Evolutionary conservation across 192 early-diverging fungal species (phyloP).

Genomic region (Irineochytrium annulatum): DNA sequence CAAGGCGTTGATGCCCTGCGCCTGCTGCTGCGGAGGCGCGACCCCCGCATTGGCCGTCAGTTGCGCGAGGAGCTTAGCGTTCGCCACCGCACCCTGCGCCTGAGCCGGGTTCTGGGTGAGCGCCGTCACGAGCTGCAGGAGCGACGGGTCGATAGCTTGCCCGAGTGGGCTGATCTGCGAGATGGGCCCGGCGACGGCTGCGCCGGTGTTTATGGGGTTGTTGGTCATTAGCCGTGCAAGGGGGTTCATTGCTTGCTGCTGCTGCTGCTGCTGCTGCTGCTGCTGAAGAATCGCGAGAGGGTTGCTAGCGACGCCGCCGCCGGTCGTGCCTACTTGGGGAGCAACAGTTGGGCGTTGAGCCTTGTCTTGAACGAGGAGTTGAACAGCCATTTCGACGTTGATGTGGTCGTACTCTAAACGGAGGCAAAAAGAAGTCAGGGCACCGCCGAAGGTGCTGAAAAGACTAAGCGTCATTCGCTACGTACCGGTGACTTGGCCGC

Average conservation of each 20-base stretch:
- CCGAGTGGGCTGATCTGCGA: constrained; percentile 10
- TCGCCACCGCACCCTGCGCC: background rate
- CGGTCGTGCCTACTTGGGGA: constrained; percentile 13
- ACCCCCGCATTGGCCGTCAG: background rate
- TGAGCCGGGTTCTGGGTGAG: constrained; percentile 7
- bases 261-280: constrained; percentile 25
- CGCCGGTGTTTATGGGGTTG: constrained; percentile 17
- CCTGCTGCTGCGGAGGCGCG: background rate
- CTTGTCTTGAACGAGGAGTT: constrained; percentile 33
- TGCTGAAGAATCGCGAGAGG: constrained; percentile 9
- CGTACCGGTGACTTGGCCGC: constrained; percentile 33
- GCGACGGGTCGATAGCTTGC: constrained; percentile 22
- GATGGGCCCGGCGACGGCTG: constrained; percentile 4
- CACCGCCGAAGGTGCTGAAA: background rate
- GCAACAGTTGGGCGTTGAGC: constrained; percentile 15
- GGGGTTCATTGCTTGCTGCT: constrained; percentile 13
- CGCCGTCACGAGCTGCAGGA: constrained; percentile 1
- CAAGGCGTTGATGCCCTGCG: constrained; percentile 12
- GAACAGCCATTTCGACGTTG: constrained; percentile 28
- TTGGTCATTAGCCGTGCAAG: constrained; percentile 1
- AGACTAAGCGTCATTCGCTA: too few relatives aligned
- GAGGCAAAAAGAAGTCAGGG: background rate
- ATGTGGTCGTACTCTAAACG: constrained; percentile 43
- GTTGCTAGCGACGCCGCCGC: constrained; percentile 3
- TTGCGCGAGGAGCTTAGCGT: constrained; percentile 7